Base-by-base conservation (phyloP, 495 filamentous ascomycete genomes). In the Parachaetomium inaequale region DNA sequence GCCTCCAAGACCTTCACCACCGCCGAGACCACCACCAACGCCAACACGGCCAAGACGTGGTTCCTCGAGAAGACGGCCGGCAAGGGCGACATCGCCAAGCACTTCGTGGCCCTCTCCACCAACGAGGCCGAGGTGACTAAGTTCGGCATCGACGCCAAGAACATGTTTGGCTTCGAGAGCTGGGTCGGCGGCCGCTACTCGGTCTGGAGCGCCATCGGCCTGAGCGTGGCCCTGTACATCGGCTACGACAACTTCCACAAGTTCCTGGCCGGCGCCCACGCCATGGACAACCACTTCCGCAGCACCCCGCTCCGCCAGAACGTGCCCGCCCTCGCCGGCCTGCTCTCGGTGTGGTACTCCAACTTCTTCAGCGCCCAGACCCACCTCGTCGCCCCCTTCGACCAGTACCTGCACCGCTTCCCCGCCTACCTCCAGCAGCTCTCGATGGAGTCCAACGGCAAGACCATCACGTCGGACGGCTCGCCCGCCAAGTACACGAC, bases 1-100 rank as follows among this genome's bases (percentile, higher is more conserved):
- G 94, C 94, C 53, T 97, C 93, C 75, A 98, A 98, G 86, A 98
- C 94, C 58, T 98, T 98, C 82, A 98, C 94, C 61, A 98, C 94
- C 7, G 94, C 94, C 52, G 94, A 98, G 83, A 98, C 94, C 51
- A 88, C 80, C 40, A 97, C 94, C 56, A 98, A 98, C 75, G 95
- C 94, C 73, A 96, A 95, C 82, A 88, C 89, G 43, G 94, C 94
- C 38, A 98, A 98, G 86, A 72, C 81, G 55, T 98, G 94, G 95
- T 98, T 98, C 84, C 83, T 98, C 61, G 77, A 82, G 70, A 83
- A 96, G 81, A 83, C 83, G 15, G 91, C 85, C 53, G 81, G 78
- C 63, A 80, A 82, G 66, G 90, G 92, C 71, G 89, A 95, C 32
- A 94, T 98, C 67, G 91, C 94, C 62, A 98, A 98, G 85, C 94